Percentiles rank a stretch among this genome's conserved stretches.
Evolutionary conservation across 257 asterid genomes (phyloP).

Genomic region (Agastache rugosa): DNA sequence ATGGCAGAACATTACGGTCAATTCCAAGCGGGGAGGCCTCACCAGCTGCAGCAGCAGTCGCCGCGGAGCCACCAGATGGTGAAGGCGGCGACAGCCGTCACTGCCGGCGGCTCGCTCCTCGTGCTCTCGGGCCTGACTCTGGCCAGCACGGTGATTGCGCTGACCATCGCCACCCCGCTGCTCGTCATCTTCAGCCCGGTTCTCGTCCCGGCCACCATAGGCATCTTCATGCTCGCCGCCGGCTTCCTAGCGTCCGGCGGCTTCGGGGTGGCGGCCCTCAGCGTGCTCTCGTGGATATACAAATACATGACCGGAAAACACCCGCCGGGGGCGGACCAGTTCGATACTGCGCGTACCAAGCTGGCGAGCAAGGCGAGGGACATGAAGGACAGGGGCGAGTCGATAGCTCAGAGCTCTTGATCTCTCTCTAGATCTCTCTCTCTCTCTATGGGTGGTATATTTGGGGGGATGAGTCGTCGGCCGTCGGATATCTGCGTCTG

Average conservation of each 20-base stretch:
- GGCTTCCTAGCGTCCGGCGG: constrained; percentile 84
- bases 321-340: constrained; percentile 60
- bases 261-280: constrained; percentile 73
- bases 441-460: too few relatives aligned
- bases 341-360: constrained; percentile 55
- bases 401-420: constrained; percentile 18
- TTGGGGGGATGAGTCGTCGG: too few relatives aligned
- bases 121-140: constrained; percentile 66
- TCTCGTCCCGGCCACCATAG: constrained; percentile 66
- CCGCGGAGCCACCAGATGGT: constrained; percentile 60
- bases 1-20: constrained; percentile 50
- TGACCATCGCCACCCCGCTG: constrained; percentile 73
- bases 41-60: constrained; percentile 22
- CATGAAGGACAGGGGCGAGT: constrained; percentile 64
- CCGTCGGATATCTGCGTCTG: too few relatives aligned
- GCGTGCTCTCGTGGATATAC: constrained; percentile 76
- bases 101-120: constrained; percentile 76
- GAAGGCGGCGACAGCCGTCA: constrained; percentile 69
- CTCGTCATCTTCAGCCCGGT: constrained; percentile 88
- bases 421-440: too few relatives aligned
- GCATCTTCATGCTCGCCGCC: constrained; percentile 46
- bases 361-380: constrained; percentile 65
- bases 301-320: constrained; percentile 64
- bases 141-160: constrained; percentile 68
- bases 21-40: constrained; percentile 26